Evolutionary conservation across 2,329 filamentous ascomycete genomes (phyloP).

Genomic region (Sporothrix humicola): DNA sequence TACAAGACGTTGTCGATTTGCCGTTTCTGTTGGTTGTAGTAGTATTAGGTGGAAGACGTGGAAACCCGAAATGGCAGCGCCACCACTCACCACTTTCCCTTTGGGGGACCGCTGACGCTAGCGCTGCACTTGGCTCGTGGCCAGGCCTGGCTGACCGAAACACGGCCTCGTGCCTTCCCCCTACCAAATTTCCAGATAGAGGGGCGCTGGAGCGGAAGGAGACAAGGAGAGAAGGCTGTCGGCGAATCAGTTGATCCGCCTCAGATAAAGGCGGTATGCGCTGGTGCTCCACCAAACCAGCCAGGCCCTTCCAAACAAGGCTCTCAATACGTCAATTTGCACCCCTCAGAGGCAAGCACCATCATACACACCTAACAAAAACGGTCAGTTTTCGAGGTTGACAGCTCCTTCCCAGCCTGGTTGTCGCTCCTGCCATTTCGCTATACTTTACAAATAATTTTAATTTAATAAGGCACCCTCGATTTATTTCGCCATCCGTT

Average conservation of each 20-base stretch:
- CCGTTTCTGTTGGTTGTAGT: neutral
- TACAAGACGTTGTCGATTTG: constrained; percentile 17
- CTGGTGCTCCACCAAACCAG: neutral
- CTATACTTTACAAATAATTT: no score
- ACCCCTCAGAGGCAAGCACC: neutral
- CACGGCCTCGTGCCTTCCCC: constrained; percentile 18
- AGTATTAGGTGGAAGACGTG: neutral
- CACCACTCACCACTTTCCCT: neutral
- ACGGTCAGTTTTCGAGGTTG: neutral
- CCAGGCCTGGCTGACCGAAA: constrained; percentile 22
- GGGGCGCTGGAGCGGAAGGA: neutral
- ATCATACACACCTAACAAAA: neutral
- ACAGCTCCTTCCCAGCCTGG: constrained; percentile 22
- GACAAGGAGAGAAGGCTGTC: constrained; percentile 7
- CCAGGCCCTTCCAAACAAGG: no score
- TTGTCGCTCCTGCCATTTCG: neutral
- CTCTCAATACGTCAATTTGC: constrained; percentile 23
- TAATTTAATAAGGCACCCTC: no score
- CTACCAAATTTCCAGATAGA: neutral
- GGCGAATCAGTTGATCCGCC: constrained; percentile 35
- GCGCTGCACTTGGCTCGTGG: constrained; percentile 21
- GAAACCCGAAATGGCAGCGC: neutral
- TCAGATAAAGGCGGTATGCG: neutral
- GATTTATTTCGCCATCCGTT: no score
- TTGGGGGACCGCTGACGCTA: neutral